Evolutionary conservation across 768 basidiomycete genomes (phyloP), one percentile per base, ranked within the genome.

Genomic region (Pulveroboletus frians): DNA sequence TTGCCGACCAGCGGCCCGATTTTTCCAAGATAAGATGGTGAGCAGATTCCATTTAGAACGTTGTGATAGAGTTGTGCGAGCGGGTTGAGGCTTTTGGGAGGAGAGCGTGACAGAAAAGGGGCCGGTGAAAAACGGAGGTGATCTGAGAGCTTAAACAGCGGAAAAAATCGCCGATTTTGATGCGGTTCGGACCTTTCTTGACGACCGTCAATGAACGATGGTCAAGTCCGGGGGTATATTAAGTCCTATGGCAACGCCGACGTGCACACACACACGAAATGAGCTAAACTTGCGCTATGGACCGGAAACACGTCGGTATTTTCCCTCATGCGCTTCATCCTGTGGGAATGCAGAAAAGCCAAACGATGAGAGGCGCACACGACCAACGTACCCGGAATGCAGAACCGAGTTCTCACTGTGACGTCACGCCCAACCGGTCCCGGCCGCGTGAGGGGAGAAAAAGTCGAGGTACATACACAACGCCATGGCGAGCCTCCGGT

Each of bases 181-280:
- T n/a, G 11, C 20, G 35, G 15, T 37, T 43, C 43, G 47, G 42
- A 52, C 44, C 45, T 32, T 32, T 39, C 39, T 30, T 47, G 49
- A 44, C 23, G 47, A 18, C 23, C 17, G 48, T 38, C 18, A 35
- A 34, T 35, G 52, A 45, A 8, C 53, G 17, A 26, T 23, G 26
- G 39, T 46, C 42, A 23, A 5, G 38, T 21, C 14, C 34, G 14
- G 39, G 26, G 8, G 23, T 7, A 39, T 30, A 13, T 9, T 15
- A 5, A 20, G 20, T 32, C 30, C 36, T 31, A 47, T 43, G 45
- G 48, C 46, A 21, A 30, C 39, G 32, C 9, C 15, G 8, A 4
- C 18, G 7, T 21, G 9, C 43, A 43, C 46, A 60, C 47, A 39
- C 11, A 11, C 36, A 36, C 23, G 23, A 26, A 26, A 26, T 6